Evolutionary conservation across 1,139 yeast genomes (phyloP).

Genomic region (Meyerozyma sp.): DNA sequence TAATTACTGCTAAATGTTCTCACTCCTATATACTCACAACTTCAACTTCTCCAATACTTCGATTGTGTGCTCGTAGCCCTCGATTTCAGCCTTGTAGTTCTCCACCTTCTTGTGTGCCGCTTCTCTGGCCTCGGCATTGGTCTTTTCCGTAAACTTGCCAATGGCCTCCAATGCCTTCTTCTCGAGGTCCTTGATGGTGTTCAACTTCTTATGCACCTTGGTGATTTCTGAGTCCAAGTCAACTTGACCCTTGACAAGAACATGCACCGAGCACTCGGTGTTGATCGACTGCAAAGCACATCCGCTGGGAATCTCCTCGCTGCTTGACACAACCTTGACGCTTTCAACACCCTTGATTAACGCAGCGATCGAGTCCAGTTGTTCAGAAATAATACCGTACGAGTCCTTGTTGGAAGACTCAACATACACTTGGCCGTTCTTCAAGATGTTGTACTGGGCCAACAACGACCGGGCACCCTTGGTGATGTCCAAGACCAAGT

Average conservation of each 20-base stretch:
- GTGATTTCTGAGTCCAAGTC: conserved; percentile 86
- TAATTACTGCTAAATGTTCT: neutral
- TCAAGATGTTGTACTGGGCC: conserved; percentile 82
- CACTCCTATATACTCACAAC: conserved; percentile 28
- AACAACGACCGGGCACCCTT: conserved; percentile 89
- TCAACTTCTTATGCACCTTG: conserved; percentile 75
- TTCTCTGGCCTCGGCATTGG: conserved; percentile 75
- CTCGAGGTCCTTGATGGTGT: conserved; percentile 49
- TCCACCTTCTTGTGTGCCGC: conserved; percentile 66
- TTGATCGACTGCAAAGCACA: conserved; percentile 81
- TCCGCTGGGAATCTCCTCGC: conserved; percentile 69
- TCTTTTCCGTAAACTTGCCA: conserved; percentile 82
- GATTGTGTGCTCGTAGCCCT: conserved; percentile 76
- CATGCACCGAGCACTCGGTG: conserved; percentile 79
- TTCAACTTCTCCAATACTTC: conserved; percentile 69
- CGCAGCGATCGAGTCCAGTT: conserved; percentile 80
- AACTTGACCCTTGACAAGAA: conserved; percentile 89
- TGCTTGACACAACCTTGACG: conserved; percentile 53
- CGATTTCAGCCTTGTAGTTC: conserved; percentile 75
- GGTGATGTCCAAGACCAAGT: conserved; percentile 77
- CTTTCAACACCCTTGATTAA: conserved; percentile 86
- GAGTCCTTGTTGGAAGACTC: conserved; percentile 54
- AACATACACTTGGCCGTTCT: conserved; percentile 81
- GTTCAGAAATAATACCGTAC: conserved; percentile 53
- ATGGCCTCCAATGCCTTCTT: conserved; percentile 37